Base-by-base conservation (phyloP, 768 basidiomycete genomes). In the Sistotremastrum niveocremeum region DNA sequence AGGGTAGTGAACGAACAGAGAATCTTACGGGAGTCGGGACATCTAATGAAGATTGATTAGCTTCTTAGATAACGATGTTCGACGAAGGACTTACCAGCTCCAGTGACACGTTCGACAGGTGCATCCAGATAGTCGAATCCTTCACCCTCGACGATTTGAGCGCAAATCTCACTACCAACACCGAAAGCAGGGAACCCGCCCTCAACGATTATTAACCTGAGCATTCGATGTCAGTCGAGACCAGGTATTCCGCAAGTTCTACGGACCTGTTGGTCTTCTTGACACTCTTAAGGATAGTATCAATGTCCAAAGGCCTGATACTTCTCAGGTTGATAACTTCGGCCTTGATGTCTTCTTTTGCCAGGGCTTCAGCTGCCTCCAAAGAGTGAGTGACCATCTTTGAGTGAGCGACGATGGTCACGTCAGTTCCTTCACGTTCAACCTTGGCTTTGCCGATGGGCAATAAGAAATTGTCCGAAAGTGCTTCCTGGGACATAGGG, bases 111-210 rank as follows among this genome's bases (percentile, higher is more conserved):
- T 73, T 99, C 95, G 46, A 97, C 88, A 9, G 95, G 91, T 12
- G 94, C 93, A 67, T 99, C 95, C 34, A 99, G 82, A 70, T 89
- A 97, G 68, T 98, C 91, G 60, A 94, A 99, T 3, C 91, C 94
- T 57, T 95, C 89, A 55, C 87, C 88, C 73, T 99, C 95, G 46
- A 94, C 73, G 55, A 98, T 89, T 65, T 98, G 93, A 9, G 95
- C 95, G 54, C 87, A 88, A 57, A 99, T 94, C 67, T 99, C 95
- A 56, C 90, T 93, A 53, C 95, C 95, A 46, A 99, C 94, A 69
- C 95, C 90, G 63, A 97, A 98, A 42, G 77, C 81, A 36, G 95
- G 95, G 89, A 95, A 99, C 36, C 95, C 95, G 64, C 94, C 94
- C 66, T 99, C 95, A 43, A 90, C 93, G 47, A 85, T 87, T 45